These are phyloP conservation scores for Taphrina confusa DNA, from an alignment of 1,139 yeast species.

Conservation along the genomic window DNA sequence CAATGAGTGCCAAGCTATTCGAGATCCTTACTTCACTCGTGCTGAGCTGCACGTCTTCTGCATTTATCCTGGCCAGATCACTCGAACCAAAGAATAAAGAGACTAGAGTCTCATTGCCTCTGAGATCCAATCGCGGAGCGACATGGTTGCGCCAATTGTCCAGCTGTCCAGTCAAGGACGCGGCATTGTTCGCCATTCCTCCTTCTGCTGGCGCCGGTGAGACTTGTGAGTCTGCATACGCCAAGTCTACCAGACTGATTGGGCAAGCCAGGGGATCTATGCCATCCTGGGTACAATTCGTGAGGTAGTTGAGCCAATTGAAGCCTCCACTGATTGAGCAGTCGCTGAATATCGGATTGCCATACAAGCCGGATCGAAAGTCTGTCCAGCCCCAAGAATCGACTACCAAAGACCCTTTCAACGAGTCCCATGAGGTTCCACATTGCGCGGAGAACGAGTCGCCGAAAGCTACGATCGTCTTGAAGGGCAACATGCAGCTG, in stretches of 20 bases:
- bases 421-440: background rate
- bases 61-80: background rate
- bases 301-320: conserved; percentile 8
- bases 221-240: background rate
- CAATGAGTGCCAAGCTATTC: background rate
- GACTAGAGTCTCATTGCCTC: background rate
- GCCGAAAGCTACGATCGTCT: conserved; percentile 1
- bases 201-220: background rate
- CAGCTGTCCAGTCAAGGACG: background rate
- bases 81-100: background rate
- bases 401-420: background rate
- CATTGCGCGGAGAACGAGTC: conserved; percentile 9
- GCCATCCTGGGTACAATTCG: conserved; percentile 4
- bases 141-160: background rate
- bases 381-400: background rate
- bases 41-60: too few species aligned
- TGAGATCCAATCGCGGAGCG: background rate
- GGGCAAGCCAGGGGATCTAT: conserved; percentile 17
- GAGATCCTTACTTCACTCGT: background rate
- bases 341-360: conserved; percentile 2
- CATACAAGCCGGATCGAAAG: background rate
- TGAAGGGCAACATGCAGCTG: background rate
- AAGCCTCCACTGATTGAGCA: background rate
- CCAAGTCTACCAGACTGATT: conserved; percentile 4
- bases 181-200: background rate